Conservation (phyloP, 148 eudicot species). For the Cornus suecica region DNA sequence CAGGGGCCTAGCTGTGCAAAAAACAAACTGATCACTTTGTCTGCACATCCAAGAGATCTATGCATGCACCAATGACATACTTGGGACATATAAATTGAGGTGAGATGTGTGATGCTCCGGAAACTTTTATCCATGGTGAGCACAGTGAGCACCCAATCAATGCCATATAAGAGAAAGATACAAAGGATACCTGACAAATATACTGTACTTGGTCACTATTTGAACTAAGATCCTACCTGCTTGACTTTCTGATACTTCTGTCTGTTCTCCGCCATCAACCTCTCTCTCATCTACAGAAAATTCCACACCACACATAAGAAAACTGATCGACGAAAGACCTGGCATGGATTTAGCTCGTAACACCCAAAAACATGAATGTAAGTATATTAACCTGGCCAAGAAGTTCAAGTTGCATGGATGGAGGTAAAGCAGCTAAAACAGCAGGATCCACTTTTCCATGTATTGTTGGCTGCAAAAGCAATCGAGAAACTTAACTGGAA, state of each 20-base stretch:
- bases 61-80: background rate
- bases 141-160: too few species aligned
- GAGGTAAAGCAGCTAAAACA: constrained; percentile 94
- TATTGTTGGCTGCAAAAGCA: constrained; percentile 68
- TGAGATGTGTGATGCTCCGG: too few species aligned
- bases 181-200: too few species aligned
- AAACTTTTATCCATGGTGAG: too few species aligned
- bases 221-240: constrained; percentile 49
- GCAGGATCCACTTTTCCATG: constrained; percentile 82
- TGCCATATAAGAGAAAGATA: background rate
- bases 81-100: constrained; percentile 11
- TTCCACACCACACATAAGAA: background rate
- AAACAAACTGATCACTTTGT: background rate
- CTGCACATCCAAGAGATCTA: background rate
- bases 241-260: constrained; percentile 92
- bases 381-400: constrained; percentile 67
- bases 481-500: background rate
- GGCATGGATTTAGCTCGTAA: background rate
- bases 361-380: background rate
- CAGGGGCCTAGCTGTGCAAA: constrained; percentile 61
- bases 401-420: constrained; percentile 99
- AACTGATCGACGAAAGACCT: background rate
- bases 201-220: background rate
- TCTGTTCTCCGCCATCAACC: constrained; percentile 96
- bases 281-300: constrained; percentile 87